A percentile compares a stretch with the other conserved stretches of the same genome.
phyloP scores from a whole-genome alignment of 192 early-diverging fungal genomes.

The Phycomyces blakesleeanus region DNA sequence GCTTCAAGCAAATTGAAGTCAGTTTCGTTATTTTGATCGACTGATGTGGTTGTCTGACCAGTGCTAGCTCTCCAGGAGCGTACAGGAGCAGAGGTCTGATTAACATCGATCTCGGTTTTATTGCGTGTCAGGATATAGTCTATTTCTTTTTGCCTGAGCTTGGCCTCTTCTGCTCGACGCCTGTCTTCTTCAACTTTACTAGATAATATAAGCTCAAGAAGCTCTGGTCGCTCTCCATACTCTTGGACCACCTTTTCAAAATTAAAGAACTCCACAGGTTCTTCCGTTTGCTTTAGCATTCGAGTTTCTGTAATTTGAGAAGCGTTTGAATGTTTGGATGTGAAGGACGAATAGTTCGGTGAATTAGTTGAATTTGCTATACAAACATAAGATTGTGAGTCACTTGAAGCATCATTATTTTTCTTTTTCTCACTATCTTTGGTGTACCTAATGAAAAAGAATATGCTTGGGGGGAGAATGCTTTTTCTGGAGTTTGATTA shows the following conservation, averaged over 20 bases:
- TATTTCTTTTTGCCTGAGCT: conserved; percentile 37
- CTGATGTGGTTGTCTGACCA: too few species aligned
- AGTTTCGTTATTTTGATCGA: too few species aligned
- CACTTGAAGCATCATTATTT: too few species aligned
- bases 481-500: background rate
- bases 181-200: conserved; percentile 51
- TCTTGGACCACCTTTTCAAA: conserved; percentile 42
- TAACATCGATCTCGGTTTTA: too few species aligned
- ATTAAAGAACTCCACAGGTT: conserved; percentile 17
- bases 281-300: background rate
- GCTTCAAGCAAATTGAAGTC: too few species aligned
- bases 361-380: too few species aligned
- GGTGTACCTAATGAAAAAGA: too few species aligned
- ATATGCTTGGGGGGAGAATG: background rate
- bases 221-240: conserved; percentile 40
- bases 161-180: conserved; percentile 47
- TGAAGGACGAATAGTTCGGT: background rate
- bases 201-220: conserved; percentile 43
- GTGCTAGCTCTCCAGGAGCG: too few species aligned
- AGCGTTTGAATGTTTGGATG: background rate
- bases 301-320: background rate
- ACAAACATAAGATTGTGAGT: too few species aligned
- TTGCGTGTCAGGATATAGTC: conserved; percentile 21
- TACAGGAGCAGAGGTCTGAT: too few species aligned
- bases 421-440: too few species aligned